Percentiles rank a stretch among this genome's conserved stretches.
Evolutionary conservation across 2,329 filamentous ascomycete species (phyloP).

Genomic region (Cladobotryum mycophilum): DNA sequence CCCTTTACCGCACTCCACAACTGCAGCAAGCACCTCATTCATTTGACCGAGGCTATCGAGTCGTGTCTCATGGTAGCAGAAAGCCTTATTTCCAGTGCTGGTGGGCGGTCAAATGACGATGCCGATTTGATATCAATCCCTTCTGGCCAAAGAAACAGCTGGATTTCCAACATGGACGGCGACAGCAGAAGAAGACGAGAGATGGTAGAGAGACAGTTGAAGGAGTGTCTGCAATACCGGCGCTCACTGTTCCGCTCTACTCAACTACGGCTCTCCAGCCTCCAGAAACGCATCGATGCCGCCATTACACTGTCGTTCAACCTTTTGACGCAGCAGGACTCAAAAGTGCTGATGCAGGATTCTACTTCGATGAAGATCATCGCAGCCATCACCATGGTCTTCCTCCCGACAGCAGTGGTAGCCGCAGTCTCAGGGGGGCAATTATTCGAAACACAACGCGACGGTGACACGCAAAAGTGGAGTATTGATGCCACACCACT

Average conservation of each 20-base stretch:
- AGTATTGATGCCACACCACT: conserved; percentile 19
- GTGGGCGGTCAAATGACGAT: conserved; percentile 1
- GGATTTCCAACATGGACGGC: too few species aligned
- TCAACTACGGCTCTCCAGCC: conserved; percentile 27
- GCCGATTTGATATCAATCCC: background rate
- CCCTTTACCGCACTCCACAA: conserved; percentile 24
- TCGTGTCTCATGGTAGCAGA: conserved; percentile 22
- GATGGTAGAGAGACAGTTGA: conserved; percentile 20
- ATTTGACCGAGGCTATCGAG: conserved; percentile 23
- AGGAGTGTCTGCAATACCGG: conserved; percentile 24
- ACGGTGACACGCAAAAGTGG: conserved; percentile 17
- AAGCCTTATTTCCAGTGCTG: background rate
- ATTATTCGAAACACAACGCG: conserved; percentile 18
- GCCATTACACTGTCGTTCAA: conserved; percentile 30
- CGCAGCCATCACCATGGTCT: conserved; percentile 31
- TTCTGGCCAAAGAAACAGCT: background rate
- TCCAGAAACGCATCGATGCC: conserved; percentile 31
- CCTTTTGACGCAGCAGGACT: conserved; percentile 31
- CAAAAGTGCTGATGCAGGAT: conserved; percentile 28
- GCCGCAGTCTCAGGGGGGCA: conserved; percentile 27
- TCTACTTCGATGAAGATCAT: conserved; percentile 33
- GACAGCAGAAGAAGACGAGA: conserved; percentile 1
- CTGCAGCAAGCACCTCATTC: conserved; percentile 25
- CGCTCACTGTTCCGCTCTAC: conserved; percentile 29
- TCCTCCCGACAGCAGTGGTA: conserved; percentile 31